Evolutionary conservation across 306 rosid genomes (phyloP).

Genomic region (Cajanus cajan): DNA sequence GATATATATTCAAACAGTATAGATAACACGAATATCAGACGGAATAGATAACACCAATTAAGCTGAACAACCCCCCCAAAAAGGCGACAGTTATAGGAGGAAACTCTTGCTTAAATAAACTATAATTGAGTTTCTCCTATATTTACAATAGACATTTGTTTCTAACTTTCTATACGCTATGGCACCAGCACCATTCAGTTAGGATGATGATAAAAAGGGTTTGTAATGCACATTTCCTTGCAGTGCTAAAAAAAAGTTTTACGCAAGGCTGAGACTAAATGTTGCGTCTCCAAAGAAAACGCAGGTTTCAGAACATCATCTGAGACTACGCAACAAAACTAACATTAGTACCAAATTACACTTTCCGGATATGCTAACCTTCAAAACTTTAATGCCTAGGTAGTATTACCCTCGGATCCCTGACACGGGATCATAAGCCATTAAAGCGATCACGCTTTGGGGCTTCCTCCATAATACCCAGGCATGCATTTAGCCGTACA

Average conservation of each 20-base stretch:
- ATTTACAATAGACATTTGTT: conserved; percentile 33
- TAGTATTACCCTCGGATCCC: neutral
- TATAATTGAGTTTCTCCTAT: conserved; percentile 20
- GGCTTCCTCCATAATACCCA: conserved; percentile 30
- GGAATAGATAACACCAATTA: neutral
- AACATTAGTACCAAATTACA: neutral
- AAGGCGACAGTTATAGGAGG: neutral
- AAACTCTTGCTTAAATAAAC: neutral
- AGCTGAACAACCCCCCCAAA: neutral
- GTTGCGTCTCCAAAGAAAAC: conserved; percentile 23
- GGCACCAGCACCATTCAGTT: conserved; percentile 29
- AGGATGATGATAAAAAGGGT: neutral
- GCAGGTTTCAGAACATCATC: neutral
- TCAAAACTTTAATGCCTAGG: conserved; percentile 1
- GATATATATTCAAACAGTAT: neutral
- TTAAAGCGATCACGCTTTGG: conserved; percentile 33
- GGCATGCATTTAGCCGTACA: conserved; percentile 41
- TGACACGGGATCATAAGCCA: conserved; percentile 16
- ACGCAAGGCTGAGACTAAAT: conserved; percentile 12
- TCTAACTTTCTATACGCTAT: neutral
- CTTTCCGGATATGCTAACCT: neutral
- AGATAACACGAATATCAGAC: too few species aligned
- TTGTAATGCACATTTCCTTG: conserved; percentile 26
- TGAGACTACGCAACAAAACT: neutral
- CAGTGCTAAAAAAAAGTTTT: conserved; percentile 26